Conservation (phyloP, 2,329 filamentous ascomycete genomes). For the Alternaria gansuensis region DNA sequence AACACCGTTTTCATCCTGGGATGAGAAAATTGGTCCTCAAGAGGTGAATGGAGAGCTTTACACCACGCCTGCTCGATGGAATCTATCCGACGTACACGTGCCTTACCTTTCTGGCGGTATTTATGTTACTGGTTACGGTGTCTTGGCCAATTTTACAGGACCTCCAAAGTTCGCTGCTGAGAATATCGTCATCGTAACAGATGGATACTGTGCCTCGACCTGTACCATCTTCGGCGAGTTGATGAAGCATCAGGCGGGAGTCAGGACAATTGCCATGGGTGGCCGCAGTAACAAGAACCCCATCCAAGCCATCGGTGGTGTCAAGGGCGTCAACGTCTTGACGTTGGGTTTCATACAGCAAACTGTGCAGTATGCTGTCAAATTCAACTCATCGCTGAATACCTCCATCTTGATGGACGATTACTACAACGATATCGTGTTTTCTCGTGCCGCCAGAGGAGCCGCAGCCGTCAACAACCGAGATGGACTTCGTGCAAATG, state of each 20-base stretch:
- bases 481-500: conserved; percentile 47
- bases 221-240: conserved; percentile 67
- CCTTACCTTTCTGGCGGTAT: conserved; percentile 47
- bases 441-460: conserved; percentile 29
- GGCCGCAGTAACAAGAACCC: conserved; percentile 57
- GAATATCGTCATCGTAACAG: conserved; percentile 62
- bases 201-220: conserved; percentile 67
- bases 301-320: conserved; percentile 65
- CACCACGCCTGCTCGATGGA: conserved; percentile 47
- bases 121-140: conserved; percentile 48
- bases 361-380: conserved; percentile 34
- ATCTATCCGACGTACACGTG: conserved; percentile 48
- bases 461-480: conserved; percentile 47
- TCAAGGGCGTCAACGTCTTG: conserved; percentile 60
- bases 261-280: conserved; percentile 64
- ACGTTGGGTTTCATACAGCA: conserved; percentile 46
- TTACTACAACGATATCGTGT: conserved; percentile 41
- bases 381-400: conserved; percentile 37
- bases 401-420: conserved; percentile 36
- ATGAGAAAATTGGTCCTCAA: conserved; percentile 54
- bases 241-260: conserved; percentile 61
- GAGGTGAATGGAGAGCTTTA: conserved; percentile 54
- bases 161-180: conserved; percentile 63
- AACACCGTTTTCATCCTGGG: conserved; percentile 59
- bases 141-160: conserved; percentile 55